These are phyloP conservation scores for Thymus quinquecostatus DNA, from an alignment of 257 asterid genomes.

Conservation along the genomic window DNA sequence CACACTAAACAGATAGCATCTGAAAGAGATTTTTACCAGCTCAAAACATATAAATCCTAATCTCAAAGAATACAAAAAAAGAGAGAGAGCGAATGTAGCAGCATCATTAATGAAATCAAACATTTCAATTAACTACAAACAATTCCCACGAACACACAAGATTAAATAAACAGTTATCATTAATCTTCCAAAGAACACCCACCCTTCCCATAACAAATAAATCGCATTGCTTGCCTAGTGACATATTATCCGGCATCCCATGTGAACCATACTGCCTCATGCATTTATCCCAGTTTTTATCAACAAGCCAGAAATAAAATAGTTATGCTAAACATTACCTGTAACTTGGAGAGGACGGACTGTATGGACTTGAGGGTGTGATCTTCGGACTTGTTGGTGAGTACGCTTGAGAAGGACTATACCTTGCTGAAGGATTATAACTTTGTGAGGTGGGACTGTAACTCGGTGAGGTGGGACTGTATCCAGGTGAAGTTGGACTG, in stretches of 20 bases:
- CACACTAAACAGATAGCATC: neutral
- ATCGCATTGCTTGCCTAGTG: neutral
- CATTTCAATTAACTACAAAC: slow-evolving; percentile 12
- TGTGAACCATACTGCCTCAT: slow-evolving; percentile 1
- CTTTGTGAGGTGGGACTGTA: slow-evolving; percentile 86
- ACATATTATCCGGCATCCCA: neutral
- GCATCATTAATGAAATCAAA: slow-evolving; percentile 23
- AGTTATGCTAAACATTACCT: slow-evolving; percentile 51
- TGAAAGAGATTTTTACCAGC: neutral
- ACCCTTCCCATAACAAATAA: slow-evolving; percentile 3
- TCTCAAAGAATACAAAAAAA: neutral
- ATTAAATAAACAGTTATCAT: neutral
- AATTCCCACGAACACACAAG: neutral
- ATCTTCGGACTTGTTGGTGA: slow-evolving; percentile 93
- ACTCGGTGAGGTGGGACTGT: slow-evolving; percentile 82
- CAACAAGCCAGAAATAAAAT: slow-evolving; percentile 6
- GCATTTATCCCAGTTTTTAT: neutral
- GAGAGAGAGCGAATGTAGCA: slow-evolving; percentile 1
- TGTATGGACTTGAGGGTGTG: slow-evolving; percentile 89
- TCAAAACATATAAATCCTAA: slow-evolving; percentile 1
- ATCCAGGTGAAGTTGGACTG: slow-evolving; percentile 94
- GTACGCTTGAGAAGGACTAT: slow-evolving; percentile 93
- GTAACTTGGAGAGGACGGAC: slow-evolving; percentile 96
- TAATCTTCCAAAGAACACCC: slow-evolving; percentile 1
- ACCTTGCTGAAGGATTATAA: slow-evolving; percentile 83